Base-by-base conservation (phyloP, 805 yeast species). In the Lipomyces starkeyi region DNA sequence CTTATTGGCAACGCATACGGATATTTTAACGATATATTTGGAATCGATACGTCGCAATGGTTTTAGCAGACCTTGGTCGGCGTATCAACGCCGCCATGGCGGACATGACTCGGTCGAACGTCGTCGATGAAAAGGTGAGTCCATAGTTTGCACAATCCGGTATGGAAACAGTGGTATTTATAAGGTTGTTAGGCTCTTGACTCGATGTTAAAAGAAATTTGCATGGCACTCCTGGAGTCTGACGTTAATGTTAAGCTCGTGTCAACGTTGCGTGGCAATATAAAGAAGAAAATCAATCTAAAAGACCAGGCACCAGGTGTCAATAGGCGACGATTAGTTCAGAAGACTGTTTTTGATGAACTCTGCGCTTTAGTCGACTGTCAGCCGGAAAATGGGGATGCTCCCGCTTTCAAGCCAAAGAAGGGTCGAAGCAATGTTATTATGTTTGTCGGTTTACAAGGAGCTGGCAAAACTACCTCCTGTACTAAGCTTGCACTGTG, bases 371-470 rank as follows among this genome's bases (percentile, higher is more conserved):
- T 95, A 53, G 97, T 95, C 29, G 98, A 93, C 75, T 89, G 88
- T 59, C 73, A 78, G 22, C 64, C 67, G 25, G 79, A 83, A 55
- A 76, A 72, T 55, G 75, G 76, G 14, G 73, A 62, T 20, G 58
- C 54, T 6, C 80, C 80, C 62, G 84, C 91, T 9, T 94, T 87
- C 77, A 90, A 90, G 79, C 98, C 98, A 54, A 90, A 90, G 81
- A 93, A 93, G 82, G 88, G 92, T 74, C 85, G 86, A 74, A 77
- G 87, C 9, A 87, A 90, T 76, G 91, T 94, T 40, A 90, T 95
- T 72, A 95, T 95, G 99, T 91, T 95, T 84, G 99, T 95, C 67
- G 99, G 99, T 77, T 83, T 95, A 68, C 99, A 95, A 79, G 99
- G 99, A 82, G 95, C 98, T 13, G 99, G 99, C 85, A 95, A 95